Evolutionary conservation across 352 stramenopile species (phyloP).

Genomic region (Phytophthora podocarpi): DNA sequence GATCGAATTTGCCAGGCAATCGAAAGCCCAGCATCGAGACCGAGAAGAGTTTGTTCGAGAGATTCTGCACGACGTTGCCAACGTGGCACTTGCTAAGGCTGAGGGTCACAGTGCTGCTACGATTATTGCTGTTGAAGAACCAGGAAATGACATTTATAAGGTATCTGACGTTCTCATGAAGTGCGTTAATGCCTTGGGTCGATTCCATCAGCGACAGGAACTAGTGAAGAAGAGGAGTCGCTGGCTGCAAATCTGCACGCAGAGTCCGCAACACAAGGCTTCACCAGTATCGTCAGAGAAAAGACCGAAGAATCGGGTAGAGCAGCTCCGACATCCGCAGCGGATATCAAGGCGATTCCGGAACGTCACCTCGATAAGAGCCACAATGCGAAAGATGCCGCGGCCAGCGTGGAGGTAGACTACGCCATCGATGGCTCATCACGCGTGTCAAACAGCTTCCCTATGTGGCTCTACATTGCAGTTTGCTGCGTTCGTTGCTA

Average conservation of each 20-base stretch:
- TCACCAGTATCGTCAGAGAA: neutral
- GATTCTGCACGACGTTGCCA: slow-evolving; percentile 9
- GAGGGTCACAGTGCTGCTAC: neutral
- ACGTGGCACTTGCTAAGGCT: neutral
- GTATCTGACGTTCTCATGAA: neutral
- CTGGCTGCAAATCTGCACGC: neutral
- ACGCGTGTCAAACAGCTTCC: too few relatives aligned
- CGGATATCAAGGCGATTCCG: slow-evolving; percentile 5
- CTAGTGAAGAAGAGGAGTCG: slow-evolving; percentile 1
- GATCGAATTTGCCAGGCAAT: slow-evolving; percentile 7
- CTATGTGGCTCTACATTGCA: too few relatives aligned
- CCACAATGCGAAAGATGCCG: neutral
- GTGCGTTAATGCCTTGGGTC: neutral
- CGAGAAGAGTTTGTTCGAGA: slow-evolving; percentile 4
- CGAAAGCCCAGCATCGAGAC: slow-evolving; percentile 2
- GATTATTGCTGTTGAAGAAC: neutral
- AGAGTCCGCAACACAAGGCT: neutral
- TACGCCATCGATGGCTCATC: too few relatives aligned
- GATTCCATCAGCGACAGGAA: slow-evolving; percentile 4
- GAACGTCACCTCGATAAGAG: neutral
- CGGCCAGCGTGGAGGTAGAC: slow-evolving; percentile 19
- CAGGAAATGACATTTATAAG: too few relatives aligned
- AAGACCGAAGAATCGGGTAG: neutral
- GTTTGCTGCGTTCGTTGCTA: too few relatives aligned
- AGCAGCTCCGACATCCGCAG: neutral